Conservation (phyloP, 208 protist species). For the Phytomonas francai region DNA sequence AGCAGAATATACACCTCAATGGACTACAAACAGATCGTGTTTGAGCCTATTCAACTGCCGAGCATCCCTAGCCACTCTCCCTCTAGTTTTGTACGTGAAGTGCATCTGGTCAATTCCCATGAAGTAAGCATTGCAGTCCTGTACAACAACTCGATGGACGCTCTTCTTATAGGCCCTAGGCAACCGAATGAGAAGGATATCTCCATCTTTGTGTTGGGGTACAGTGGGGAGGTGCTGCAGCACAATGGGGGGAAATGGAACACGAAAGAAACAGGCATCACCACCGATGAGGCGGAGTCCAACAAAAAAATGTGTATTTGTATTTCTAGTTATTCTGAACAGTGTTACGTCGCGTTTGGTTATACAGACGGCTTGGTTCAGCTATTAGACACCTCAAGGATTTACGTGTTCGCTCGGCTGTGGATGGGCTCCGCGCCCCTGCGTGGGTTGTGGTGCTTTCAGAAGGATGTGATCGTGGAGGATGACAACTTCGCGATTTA, state of each 20-base stretch:
- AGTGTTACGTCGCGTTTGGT: constrained; percentile 22
- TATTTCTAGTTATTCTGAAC: constrained; percentile 14
- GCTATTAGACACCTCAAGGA: constrained; percentile 58
- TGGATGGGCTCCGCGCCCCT: constrained; percentile 15
- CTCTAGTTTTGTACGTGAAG: background rate
- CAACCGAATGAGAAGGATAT: background rate
- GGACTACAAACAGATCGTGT: background rate
- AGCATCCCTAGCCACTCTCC: background rate
- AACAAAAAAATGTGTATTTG: constrained; percentile 12
- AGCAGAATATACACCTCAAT: background rate
- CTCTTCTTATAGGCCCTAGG: background rate
- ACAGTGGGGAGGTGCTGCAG: background rate
- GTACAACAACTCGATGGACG: background rate
- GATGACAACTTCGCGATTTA: background rate
- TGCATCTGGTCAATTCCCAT: background rate
- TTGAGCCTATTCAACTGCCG: background rate
- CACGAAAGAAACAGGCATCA: background rate
- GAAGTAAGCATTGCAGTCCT: background rate
- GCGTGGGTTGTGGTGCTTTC: constrained; percentile 10
- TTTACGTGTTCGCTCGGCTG: constrained; percentile 51
- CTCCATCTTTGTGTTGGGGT: background rate
- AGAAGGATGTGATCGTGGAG: constrained; percentile 16
- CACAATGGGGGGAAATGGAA: background rate
- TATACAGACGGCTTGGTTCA: constrained; percentile 72
- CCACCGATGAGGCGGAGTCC: background rate